A percentile compares a stretch with the other conserved stretches of the same genome.
Conservation (phyloP, 2,329 filamentous ascomycete genomes). For the Colletotrichum sp. region DNA sequence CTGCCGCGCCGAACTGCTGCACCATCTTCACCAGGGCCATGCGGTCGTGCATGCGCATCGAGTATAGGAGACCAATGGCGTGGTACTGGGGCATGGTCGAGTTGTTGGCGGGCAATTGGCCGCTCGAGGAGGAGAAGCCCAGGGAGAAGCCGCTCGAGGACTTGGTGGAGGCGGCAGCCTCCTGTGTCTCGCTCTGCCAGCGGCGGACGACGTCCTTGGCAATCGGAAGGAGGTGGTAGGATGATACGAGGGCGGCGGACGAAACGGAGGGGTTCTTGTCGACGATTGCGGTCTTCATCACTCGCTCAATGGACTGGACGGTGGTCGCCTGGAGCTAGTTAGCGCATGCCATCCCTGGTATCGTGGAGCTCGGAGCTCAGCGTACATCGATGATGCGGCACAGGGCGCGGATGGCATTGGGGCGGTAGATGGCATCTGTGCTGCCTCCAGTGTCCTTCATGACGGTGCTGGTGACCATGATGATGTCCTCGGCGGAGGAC, state of each 20-base stretch:
- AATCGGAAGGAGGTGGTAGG: slow-evolving; percentile 96
- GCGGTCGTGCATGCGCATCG: slow-evolving; percentile 96
- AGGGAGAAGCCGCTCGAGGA: slow-evolving; percentile 89
- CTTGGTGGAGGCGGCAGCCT: slow-evolving; percentile 90
- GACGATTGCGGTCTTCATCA: slow-evolving; percentile 99
- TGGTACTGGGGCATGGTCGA: slow-evolving; percentile 99
- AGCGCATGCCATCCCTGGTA: neutral
- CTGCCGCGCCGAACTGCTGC: slow-evolving; percentile 93
- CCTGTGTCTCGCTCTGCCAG: slow-evolving; percentile 98
- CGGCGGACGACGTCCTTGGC: slow-evolving; percentile 93
- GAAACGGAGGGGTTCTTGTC: slow-evolving; percentile 98
- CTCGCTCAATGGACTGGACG: slow-evolving; percentile 95
- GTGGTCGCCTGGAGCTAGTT: slow-evolving; percentile 73
- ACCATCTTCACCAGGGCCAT: slow-evolving; percentile 99
- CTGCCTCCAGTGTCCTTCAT: slow-evolving; percentile 99
- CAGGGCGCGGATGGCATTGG: slow-evolving; percentile 93
- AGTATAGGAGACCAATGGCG: slow-evolving; percentile 94
- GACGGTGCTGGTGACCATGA: slow-evolving; percentile 99
- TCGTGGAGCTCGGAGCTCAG: slow-evolving; percentile 21
- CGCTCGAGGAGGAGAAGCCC: slow-evolving; percentile 83
- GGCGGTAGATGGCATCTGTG: slow-evolving; percentile 90
- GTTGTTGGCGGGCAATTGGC: slow-evolving; percentile 80
- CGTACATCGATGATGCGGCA: slow-evolving; percentile 96
- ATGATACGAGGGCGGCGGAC: slow-evolving; percentile 93
- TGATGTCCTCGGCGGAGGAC: slow-evolving; percentile 94